phyloP scores from a whole-genome alignment of 2,329 filamentous ascomycete genomes.

The Trichoderma aggressivum region DNA sequence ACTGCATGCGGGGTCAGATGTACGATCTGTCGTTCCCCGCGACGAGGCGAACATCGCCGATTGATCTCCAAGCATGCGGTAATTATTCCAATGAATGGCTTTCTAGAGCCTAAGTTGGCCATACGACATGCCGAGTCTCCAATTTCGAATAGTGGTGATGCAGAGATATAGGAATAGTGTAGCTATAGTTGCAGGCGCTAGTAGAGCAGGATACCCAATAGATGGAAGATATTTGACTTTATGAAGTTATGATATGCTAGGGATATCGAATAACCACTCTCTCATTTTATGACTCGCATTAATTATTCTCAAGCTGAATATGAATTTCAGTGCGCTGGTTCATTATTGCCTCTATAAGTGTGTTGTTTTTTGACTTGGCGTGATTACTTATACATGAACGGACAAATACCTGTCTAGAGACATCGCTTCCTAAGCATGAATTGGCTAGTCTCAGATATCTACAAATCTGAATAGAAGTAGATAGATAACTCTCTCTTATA shows the following conservation, averaged over 20 bases:
- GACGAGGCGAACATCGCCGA: not conserved
- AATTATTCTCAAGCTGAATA: not conserved
- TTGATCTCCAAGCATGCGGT: not conserved
- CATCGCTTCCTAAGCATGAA: too few species aligned
- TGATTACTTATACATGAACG: too few species aligned
- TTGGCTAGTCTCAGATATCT: too few species aligned
- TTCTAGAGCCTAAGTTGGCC: not conserved
- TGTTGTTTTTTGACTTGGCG: too few species aligned
- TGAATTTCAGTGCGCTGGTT: not conserved
- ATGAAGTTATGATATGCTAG: not conserved
- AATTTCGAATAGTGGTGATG: not conserved
- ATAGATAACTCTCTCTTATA: not conserved
- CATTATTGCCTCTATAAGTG: too few species aligned
- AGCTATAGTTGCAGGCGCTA: not conserved
- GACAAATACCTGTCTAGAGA: too few species aligned
- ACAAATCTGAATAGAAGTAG: not conserved
- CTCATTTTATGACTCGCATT: not conserved
- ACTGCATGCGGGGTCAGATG: conserved; percentile 1
- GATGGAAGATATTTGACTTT: not conserved
- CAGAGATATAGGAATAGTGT: not conserved
- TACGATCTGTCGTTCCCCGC: not conserved
- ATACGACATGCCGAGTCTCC: not conserved
- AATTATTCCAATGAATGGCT: not conserved
- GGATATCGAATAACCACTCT: not conserved
- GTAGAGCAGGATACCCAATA: not conserved